These are phyloP conservation scores for Evernia prunastri DNA, from an alignment of 495 filamentous ascomycete species.

Conservation along the genomic window DNA sequence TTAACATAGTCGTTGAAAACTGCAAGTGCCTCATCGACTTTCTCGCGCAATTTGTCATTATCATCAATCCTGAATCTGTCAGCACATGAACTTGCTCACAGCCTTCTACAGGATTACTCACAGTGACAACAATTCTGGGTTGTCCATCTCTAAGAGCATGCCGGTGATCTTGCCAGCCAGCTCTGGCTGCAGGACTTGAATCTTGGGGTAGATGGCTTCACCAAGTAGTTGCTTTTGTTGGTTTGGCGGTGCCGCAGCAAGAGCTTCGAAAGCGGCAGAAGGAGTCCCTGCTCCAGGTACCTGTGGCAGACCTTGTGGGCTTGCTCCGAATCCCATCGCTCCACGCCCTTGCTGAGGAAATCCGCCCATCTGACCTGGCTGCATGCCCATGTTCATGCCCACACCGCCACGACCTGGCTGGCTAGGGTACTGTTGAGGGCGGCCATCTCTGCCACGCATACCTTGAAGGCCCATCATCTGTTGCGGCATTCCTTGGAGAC, in stretches of 20 bases:
- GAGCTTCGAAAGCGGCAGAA: slow-evolving; percentile 39
- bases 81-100: slow-evolving; percentile 8
- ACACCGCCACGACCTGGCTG: slow-evolving; percentile 40
- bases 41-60: slow-evolving; percentile 77
- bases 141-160: slow-evolving; percentile 99
- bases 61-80: slow-evolving; percentile 67
- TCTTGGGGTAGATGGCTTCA: slow-evolving; percentile 97
- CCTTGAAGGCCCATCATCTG: slow-evolving; percentile 59
- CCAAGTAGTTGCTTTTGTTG: slow-evolving; percentile 98
- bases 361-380: slow-evolving; percentile 46
- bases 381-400: slow-evolving; percentile 40
- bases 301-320: slow-evolving; percentile 33
- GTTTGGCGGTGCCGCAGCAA: slow-evolving; percentile 49
- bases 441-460: slow-evolving; percentile 65
- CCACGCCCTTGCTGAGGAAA: slow-evolving; percentile 33
- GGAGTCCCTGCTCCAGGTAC: slow-evolving; percentile 30
- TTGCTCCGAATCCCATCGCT: slow-evolving; percentile 33
- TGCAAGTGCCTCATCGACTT: slow-evolving; percentile 92
- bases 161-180: slow-evolving; percentile 98
- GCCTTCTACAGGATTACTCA: slow-evolving; percentile 52
- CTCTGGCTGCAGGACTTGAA: slow-evolving; percentile 83
- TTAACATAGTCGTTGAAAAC: slow-evolving; percentile 99
- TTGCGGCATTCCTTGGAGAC: slow-evolving; percentile 56
- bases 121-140: slow-evolving; percentile 84
- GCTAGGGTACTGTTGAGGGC: slow-evolving; percentile 39